Percentiles rank a stretch among this genome's conserved stretches.
Evolutionary conservation across 495 filamentous ascomycete genomes (phyloP).

Genomic region (Geopyxis carbonaria): DNA sequence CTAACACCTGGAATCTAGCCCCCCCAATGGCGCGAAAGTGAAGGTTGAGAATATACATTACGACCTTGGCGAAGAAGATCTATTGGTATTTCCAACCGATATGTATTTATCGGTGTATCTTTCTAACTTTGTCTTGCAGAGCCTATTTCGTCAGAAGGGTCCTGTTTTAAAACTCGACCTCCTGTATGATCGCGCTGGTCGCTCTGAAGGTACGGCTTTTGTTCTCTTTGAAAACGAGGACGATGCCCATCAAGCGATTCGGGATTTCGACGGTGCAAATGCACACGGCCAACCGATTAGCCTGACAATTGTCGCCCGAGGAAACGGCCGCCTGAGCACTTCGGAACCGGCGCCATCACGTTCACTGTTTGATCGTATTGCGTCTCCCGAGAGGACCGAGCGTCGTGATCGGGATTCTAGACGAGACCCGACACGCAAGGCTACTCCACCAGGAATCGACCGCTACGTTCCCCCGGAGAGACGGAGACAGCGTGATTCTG

Average conservation of each 20-base stretch:
- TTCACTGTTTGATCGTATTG: constrained; percentile 50
- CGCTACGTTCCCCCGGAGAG: constrained; percentile 58
- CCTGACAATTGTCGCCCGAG: constrained; percentile 41
- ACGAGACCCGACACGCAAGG: constrained; percentile 20
- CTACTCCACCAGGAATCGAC: constrained; percentile 45
- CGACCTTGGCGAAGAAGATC: constrained; percentile 72
- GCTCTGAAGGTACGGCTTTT: constrained; percentile 71
- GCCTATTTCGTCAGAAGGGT: constrained; percentile 63
- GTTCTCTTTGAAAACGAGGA: constrained; percentile 55
- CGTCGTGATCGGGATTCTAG: constrained; percentile 7
- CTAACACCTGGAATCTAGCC: constrained; percentile 13
- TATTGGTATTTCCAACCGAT: constrained; percentile 42
- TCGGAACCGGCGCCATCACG: constrained; percentile 15
- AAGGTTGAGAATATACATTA: constrained; percentile 88
- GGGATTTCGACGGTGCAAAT: constrained; percentile 77
- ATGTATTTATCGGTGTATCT: background rate
- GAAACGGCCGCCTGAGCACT: background rate
- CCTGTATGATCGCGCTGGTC: constrained; percentile 76
- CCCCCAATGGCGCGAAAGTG: constrained; percentile 38
- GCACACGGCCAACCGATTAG: constrained; percentile 81
- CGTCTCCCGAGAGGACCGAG: constrained; percentile 31
- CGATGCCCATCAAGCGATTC: constrained; percentile 59
- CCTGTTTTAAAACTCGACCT: constrained; percentile 52
- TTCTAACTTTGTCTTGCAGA: constrained; percentile 33
- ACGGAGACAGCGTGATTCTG: constrained; percentile 28